Conservation (phyloP, 257 asterid genomes). For the Primulina tabacum region DNA sequence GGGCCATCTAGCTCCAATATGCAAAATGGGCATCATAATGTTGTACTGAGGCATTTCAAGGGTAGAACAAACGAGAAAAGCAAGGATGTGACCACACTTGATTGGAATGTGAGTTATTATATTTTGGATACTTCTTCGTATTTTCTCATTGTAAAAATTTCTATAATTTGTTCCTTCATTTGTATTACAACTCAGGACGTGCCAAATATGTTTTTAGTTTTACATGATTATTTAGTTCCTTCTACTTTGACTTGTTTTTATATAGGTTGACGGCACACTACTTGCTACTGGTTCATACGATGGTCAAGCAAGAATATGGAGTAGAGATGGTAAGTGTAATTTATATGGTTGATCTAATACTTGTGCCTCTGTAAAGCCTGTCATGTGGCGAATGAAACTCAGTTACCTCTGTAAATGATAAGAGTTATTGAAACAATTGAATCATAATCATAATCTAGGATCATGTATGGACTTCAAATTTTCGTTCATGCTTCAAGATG, state of each 20-base stretch:
- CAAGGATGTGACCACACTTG: slow-evolving; percentile 98
- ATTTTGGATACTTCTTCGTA: neutral
- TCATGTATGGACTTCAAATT: slow-evolving; percentile 19
- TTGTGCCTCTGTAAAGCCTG: slow-evolving; percentile 12
- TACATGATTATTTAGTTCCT: slow-evolving; percentile 11
- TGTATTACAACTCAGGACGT: neutral
- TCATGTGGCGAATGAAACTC: neutral
- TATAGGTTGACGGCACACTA: slow-evolving; percentile 81
- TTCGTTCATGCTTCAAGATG: slow-evolving; percentile 12
- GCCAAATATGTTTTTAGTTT: slow-evolving; percentile 14
- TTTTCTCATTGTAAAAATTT: neutral
- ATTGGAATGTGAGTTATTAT: slow-evolving; percentile 78
- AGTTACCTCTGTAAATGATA: slow-evolving; percentile 17
- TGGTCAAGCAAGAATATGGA: slow-evolving; percentile 99
- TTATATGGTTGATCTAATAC: slow-evolving; percentile 22
- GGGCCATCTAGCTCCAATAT: slow-evolving; percentile 57
- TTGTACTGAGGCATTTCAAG: slow-evolving; percentile 82
- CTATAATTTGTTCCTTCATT: neutral
- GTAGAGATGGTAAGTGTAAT: slow-evolving; percentile 66
- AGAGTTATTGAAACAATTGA: slow-evolving; percentile 3
- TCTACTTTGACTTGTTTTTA: slow-evolving; percentile 21
- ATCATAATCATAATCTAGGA: neutral
- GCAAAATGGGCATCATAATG: slow-evolving; percentile 63
- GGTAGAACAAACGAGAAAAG: slow-evolving; percentile 88
- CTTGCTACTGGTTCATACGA: slow-evolving; percentile 99